Evolutionary conservation across 2,329 filamentous ascomycete genomes (phyloP), one percentile per base, ranked within the genome.

Genomic region (Fusarium verticillioides): DNA sequence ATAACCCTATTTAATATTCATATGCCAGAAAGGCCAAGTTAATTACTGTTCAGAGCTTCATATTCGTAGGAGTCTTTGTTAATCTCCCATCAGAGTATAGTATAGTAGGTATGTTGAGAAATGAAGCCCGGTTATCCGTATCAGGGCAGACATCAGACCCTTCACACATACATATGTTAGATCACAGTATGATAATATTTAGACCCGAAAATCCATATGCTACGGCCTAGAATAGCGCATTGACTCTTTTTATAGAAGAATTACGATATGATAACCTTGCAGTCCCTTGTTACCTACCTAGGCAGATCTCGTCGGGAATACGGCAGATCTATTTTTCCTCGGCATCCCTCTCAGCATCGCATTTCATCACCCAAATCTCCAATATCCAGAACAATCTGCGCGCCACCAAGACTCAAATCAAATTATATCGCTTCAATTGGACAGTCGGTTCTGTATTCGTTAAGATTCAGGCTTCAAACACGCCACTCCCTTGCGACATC

Each of bases 321-420:
- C 78, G 79, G 79, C 69, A 63, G 62, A 76, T 76, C 75, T 72
- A 70, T 79, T 80, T 73, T 69, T 50, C 77, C 78, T 73, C 63
- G 32, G 16, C 56, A 59, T 58, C 50, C 28, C 32, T 42, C 36
- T 21, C 23, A 28, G 34, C 37, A 30, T 47, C 69, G 68, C 69
- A 66, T 69, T 54, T 52, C 40, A 30, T 49, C 61, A 19, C 52
- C 54, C 44, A 60, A 61, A 62, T 50, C 26, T 56, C 63, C 43
- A 65, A 75, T 71, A 63, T 40, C 61, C 66, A 59, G 60, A 54
- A 47, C 47, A 42, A 16, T 34, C 28, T 37, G 28, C 42, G 49
- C 59, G 49, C 32, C 26, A 60, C 37, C 34, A 58, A n/a, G 40
- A 50, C n/a, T 56, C 47, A 36, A 28, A 28, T n/a, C 47, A 64